A percentile compares a stretch with the other conserved stretches of the same genome.
Conservation (phyloP, 495 filamentous ascomycete genomes). For the Podospora pseudopauciseta region DNA sequence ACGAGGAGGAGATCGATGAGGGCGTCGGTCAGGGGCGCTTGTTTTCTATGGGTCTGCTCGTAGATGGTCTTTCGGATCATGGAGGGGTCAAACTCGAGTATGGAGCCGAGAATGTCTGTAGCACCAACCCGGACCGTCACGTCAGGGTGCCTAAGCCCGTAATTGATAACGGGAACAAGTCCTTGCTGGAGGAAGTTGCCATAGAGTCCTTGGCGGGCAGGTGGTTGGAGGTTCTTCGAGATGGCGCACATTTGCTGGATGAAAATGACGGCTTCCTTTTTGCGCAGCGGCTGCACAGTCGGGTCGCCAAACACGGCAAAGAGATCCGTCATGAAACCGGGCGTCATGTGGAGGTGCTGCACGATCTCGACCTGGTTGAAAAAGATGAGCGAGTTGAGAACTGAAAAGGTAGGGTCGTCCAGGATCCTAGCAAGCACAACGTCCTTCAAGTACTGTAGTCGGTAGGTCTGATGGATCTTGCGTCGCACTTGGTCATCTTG, state of each 20-base stretch:
- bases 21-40: slow-evolving; percentile 84
- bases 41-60: slow-evolving; percentile 81
- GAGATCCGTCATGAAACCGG: slow-evolving; percentile 75
- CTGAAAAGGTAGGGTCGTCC: slow-evolving; percentile 95
- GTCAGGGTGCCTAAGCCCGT: slow-evolving; percentile 79
- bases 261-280: slow-evolving; percentile 92
- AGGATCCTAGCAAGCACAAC: slow-evolving; percentile 94
- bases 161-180: slow-evolving; percentile 85
- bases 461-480: slow-evolving; percentile 95
- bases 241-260: slow-evolving; percentile 95
- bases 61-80: slow-evolving; percentile 94
- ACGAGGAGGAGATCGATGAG: slow-evolving; percentile 88
- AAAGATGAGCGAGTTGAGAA: slow-evolving; percentile 96
- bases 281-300: slow-evolving; percentile 61
- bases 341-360: slow-evolving; percentile 79
- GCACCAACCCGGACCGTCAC: slow-evolving; percentile 85
- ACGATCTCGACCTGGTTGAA: slow-evolving; percentile 99
- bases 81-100: slow-evolving; percentile 92
- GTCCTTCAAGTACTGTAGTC: slow-evolving; percentile 96
- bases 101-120: slow-evolving; percentile 86
- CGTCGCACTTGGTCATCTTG: slow-evolving; percentile 72
- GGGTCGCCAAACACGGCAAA: slow-evolving; percentile 78
- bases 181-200: slow-evolving; percentile 85
- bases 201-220: slow-evolving; percentile 74
- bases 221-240: slow-evolving; percentile 87